Conservation (phyloP, 2,329 filamentous ascomycete species). For the Arthroderma sp. region DNA sequence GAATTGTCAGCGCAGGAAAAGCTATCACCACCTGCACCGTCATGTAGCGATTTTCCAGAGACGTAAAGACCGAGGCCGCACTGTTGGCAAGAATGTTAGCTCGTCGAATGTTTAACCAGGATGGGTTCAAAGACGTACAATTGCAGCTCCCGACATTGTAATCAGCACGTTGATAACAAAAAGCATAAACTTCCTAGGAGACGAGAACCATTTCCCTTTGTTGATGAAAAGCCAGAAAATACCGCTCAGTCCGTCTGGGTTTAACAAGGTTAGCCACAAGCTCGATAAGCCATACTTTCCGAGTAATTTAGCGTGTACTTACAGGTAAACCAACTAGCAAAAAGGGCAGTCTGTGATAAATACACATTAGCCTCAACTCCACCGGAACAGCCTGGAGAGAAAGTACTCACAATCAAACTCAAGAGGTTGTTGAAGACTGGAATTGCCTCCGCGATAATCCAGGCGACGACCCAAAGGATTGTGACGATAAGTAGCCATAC, state of each 20-base stretch:
- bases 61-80: slow-evolving; percentile 31
- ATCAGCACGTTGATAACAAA: slow-evolving; percentile 33
- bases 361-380: slow-evolving; percentile 7
- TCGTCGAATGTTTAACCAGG: not conserved
- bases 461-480: slow-evolving; percentile 46
- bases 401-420: slow-evolving; percentile 41
- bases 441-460: slow-evolving; percentile 55
- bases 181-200: slow-evolving; percentile 31
- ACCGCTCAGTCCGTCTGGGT: slow-evolving; percentile 26
- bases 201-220: slow-evolving; percentile 27
- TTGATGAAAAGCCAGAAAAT: slow-evolving; percentile 38
- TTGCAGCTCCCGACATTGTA: slow-evolving; percentile 21
- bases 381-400: not conserved
- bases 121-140: slow-evolving; percentile 15
- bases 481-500: slow-evolving; percentile 48
- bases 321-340: slow-evolving; percentile 55
- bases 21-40: slow-evolving; percentile 20
- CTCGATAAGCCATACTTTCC: not conserved
- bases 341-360: slow-evolving; percentile 36
- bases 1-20: slow-evolving; percentile 23
- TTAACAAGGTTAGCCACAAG: not conserved
- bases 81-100: slow-evolving; percentile 8
- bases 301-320: slow-evolving; percentile 17
- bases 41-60: slow-evolving; percentile 26
- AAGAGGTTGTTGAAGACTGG: slow-evolving; percentile 56